Percentiles rank a stretch among this genome's conserved stretches.
These are phyloP conservation scores for Vanrija pseudolonga DNA, from an alignment of 1,284 basidiomycete species.

Conservation along the genomic window DNA sequence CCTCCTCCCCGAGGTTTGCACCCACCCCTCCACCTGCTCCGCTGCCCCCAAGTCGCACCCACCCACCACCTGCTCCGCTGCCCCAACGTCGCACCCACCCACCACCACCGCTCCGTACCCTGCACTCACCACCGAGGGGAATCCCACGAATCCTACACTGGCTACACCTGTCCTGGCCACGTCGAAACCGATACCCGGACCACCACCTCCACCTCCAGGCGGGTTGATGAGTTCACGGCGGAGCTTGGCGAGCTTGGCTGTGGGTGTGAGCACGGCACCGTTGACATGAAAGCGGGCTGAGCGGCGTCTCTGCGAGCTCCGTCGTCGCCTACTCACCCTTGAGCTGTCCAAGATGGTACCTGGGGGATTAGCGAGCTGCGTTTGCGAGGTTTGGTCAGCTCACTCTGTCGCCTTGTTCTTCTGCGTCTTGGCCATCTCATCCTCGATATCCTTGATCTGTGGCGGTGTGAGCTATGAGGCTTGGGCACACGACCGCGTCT, in stretches of 20 bases:
- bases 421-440: constrained; percentile 56
- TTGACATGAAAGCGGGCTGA: not conserved
- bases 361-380: constrained; percentile 19
- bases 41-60: too few relatives aligned
- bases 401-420: constrained; percentile 78
- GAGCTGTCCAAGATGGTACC: constrained; percentile 92
- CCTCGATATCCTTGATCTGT: constrained; percentile 50
- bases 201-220: constrained; percentile 73
- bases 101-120: too few relatives aligned
- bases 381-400: constrained; percentile 10
- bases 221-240: constrained; percentile 88
- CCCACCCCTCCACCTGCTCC: too few relatives aligned
- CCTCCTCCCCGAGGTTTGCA: too few relatives aligned
- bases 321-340: constrained; percentile 54
- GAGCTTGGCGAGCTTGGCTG: constrained; percentile 94
- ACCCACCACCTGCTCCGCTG: not conserved
- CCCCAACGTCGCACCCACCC: not conserved
- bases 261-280: constrained; percentile 18
- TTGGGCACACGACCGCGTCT: too few relatives aligned
- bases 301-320: too few relatives aligned
- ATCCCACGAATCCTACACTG: constrained; percentile 88
- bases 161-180: constrained; percentile 94
- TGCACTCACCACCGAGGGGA: constrained; percentile 30
- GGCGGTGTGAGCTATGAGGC: too few relatives aligned
- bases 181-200: constrained; percentile 87